phyloP scores from a whole-genome alignment of 169 alveolate genomes.

The Eimeria praecox region DNA sequence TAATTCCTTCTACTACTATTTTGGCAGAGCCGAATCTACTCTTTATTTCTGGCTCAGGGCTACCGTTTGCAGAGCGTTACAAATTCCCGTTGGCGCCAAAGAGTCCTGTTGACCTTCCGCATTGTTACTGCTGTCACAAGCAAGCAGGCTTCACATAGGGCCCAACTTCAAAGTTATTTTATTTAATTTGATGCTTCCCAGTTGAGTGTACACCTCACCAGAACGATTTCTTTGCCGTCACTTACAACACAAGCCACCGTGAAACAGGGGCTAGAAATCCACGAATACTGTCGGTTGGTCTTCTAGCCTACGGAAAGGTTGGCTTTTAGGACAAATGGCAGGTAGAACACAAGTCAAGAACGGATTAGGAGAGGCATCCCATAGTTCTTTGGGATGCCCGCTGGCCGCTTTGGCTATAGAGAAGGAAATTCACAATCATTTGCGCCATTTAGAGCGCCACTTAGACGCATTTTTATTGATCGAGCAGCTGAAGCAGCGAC shows the following conservation, averaged over 20 bases:
- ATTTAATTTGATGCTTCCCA: background rate
- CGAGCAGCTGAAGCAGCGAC: conserved; percentile 16
- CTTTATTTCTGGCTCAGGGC: background rate
- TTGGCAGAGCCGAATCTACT: background rate
- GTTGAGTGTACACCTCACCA: background rate
- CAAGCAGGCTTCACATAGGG: background rate
- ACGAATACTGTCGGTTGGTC: background rate
- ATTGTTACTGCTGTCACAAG: background rate
- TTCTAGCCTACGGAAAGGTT: background rate
- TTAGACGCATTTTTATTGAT: conserved; percentile 47
- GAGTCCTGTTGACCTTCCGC: background rate
- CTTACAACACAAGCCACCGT: background rate
- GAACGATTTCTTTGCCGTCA: background rate
- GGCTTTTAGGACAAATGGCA: background rate
- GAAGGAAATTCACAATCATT: conserved; percentile 29
- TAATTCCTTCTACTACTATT: background rate
- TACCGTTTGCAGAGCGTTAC: background rate
- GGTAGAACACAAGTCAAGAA: background rate
- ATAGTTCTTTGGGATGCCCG: background rate
- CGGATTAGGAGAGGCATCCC: background rate
- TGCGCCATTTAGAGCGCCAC: conserved; percentile 65
- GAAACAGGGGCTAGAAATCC: background rate
- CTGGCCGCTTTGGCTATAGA: conserved; percentile 9
- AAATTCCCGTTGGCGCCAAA: background rate
- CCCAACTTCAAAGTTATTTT: background rate